Percentiles rank a stretch among this genome's conserved stretches.
These are phyloP conservation scores for Diplocarpon mali DNA, from an alignment of 2,329 filamentous ascomycete genomes.

Conservation along the genomic window DNA sequence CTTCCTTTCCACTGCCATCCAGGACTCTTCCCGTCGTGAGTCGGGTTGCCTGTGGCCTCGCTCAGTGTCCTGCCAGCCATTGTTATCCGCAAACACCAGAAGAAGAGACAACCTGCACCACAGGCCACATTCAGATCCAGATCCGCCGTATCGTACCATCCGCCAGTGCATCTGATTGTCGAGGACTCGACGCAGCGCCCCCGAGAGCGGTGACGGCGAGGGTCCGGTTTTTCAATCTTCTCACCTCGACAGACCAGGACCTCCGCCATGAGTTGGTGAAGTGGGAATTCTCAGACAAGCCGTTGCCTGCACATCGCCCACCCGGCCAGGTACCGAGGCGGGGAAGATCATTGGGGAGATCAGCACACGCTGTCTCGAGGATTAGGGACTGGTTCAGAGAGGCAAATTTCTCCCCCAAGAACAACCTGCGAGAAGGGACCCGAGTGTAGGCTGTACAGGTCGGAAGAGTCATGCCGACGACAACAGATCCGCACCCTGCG, in stretches of 20 bases:
- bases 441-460: slow-evolving; percentile 1
- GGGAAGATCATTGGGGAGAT: background rate
- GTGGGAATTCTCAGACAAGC: slow-evolving; percentile 4
- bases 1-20: too few relatives aligned
- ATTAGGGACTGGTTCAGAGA: background rate
- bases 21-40: too few relatives aligned
- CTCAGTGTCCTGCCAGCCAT: too few relatives aligned
- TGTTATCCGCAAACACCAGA: background rate
- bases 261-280: slow-evolving; percentile 5
- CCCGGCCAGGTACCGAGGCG: background rate
- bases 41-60: too few relatives aligned
- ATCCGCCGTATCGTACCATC: background rate
- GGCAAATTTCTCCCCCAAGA: background rate
- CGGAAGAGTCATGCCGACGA: slow-evolving; percentile 20
- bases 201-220: slow-evolving; percentile 7
- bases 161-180: background rate
- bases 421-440: background rate
- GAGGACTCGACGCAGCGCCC: background rate
- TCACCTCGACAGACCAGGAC: background rate
- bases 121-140: slow-evolving; percentile 10
- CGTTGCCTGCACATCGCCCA: slow-evolving; percentile 3
- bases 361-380: background rate
- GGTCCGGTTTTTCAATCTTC: background rate
- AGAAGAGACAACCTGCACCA: background rate
- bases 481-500: slow-evolving; percentile 22